Base-by-base conservation (phyloP, 1,139 yeast species). In the Komagataea norvegica region DNA sequence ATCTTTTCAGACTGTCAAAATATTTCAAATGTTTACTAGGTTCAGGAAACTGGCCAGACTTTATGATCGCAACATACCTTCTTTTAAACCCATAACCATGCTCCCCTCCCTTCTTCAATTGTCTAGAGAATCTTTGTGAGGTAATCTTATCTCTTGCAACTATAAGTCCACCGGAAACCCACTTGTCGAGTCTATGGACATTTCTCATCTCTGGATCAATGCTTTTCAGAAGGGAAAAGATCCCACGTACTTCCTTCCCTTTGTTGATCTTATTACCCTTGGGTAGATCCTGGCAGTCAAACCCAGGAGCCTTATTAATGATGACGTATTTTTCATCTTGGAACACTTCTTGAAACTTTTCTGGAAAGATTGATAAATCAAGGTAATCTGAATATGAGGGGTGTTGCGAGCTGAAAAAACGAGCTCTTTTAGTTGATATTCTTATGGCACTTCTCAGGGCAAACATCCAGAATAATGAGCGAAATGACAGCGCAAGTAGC, bases 131-230 rank as follows among this genome's bases (percentile, higher is more conserved):
- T 38, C 46, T 48, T 11, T 43, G 50, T 1, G 68, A 66, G 0
- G 60, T 49, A 9, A 42, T 44, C 35, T 55, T 51, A 33, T 50
- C 56, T 33, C 50, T 55, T 2, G 68, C 62, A 3, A 64, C 33
- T 5, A 65, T 48, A 31, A 63, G 40, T 1, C 67, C 68, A 14
- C 70, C 70, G n/a, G 67, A 58, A 11, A 63, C 68, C 33, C 49
- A 43, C 19, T 50, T 51, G 40, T 65, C 70, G 14, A 65, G 42
- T 33, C 69, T 49, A 31, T 64, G 68, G 0, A 65, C 61, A 8
- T 53, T 51, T 32, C 55, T 47, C 40, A 55, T 49, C 8, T 37
- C 31, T 7, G 45, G 45, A 33, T 46, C 44, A 1, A 38, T 13
- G 3, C 29, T 33, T 6, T 31, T 26, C 8, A 52, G 31, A 10